Evolutionary conservation across 306 rosid species (phyloP).

Genomic region (Dryas alaskensis): DNA sequence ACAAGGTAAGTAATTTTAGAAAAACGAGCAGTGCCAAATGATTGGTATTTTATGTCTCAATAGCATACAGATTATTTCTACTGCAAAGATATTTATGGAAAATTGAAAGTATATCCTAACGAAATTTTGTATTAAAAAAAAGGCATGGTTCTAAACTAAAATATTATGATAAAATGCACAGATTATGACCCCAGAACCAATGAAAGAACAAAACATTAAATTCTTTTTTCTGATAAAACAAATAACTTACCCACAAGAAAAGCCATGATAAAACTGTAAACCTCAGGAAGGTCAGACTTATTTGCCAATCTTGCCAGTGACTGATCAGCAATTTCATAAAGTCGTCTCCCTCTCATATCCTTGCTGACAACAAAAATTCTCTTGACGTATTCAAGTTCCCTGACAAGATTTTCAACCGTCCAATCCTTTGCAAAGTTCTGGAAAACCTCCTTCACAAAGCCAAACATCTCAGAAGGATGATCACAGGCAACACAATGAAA

Average conservation of each 20-base stretch:
- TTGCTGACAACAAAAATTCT: constrained; percentile 86
- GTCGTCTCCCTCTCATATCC: constrained; percentile 80
- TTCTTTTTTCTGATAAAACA: constrained; percentile 15
- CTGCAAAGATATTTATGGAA: background rate
- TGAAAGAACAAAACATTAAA: background rate
- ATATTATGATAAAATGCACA: too few relatives aligned
- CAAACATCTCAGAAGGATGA: constrained; percentile 99
- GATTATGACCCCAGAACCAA: background rate
- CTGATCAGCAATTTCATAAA: constrained; percentile 66
- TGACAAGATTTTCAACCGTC: constrained; percentile 71
- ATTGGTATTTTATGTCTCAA: background rate
- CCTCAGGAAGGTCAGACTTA: constrained; percentile 71
- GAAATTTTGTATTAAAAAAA: background rate
- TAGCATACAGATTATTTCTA: background rate
- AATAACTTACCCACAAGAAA: constrained; percentile 61
- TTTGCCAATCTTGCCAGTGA: constrained; percentile 63
- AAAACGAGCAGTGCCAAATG: background rate
- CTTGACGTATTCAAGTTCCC: constrained; percentile 87
- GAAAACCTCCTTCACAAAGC: constrained; percentile 97
- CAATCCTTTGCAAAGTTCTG: constrained; percentile 83
- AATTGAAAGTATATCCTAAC: background rate
- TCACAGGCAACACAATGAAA: constrained; percentile 96
- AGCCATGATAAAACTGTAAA: constrained; percentile 70
- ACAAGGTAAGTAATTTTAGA: background rate
- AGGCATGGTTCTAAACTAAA: background rate